phyloP scores from a whole-genome alignment of 306 rosid species.

The Phaseolus lunatus region DNA sequence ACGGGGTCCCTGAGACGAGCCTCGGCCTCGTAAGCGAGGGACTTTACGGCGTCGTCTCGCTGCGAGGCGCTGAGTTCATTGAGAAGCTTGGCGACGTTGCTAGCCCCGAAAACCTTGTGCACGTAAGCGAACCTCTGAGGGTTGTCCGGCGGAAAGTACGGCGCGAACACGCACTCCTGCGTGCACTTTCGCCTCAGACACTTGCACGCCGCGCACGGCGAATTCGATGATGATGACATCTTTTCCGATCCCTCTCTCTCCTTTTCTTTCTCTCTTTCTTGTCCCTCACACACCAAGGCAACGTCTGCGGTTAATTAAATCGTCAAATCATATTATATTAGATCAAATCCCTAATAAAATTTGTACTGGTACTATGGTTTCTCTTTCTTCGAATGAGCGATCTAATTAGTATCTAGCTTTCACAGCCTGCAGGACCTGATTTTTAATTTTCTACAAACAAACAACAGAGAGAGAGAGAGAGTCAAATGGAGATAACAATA shows the following conservation, averaged over 20 bases:
- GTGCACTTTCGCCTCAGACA: conserved; percentile 82
- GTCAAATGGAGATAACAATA: conserved; percentile 31
- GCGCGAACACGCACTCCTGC: conserved; percentile 92
- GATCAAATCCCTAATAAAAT: conserved; percentile 24
- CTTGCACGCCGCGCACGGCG: conserved; percentile 98
- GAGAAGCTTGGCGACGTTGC: conserved; percentile 85
- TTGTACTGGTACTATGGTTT: background rate
- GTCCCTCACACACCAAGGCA: conserved; percentile 36
- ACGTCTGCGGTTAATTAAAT: conserved; percentile 40
- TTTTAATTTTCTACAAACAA: conserved; percentile 45
- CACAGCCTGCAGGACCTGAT: conserved; percentile 21
- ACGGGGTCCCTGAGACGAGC: conserved; percentile 89
- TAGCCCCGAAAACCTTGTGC: conserved; percentile 91
- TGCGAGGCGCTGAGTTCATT: conserved; percentile 73
- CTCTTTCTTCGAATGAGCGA: conserved; percentile 37
- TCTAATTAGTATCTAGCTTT: conserved; percentile 35
- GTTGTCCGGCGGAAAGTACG: conserved; percentile 95
- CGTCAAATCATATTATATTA: conserved; percentile 31
- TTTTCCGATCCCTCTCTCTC: conserved; percentile 28
- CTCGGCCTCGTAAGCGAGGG: conserved; percentile 89
- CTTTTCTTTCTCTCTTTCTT: background rate
- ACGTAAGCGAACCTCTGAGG: conserved; percentile 82
- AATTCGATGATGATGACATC: conserved; percentile 63
- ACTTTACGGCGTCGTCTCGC: conserved; percentile 90
- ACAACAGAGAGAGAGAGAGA: conserved; percentile 2